Conservation (phyloP, 2,329 filamentous ascomycete species). For the Celoporthe dispersa region DNA sequence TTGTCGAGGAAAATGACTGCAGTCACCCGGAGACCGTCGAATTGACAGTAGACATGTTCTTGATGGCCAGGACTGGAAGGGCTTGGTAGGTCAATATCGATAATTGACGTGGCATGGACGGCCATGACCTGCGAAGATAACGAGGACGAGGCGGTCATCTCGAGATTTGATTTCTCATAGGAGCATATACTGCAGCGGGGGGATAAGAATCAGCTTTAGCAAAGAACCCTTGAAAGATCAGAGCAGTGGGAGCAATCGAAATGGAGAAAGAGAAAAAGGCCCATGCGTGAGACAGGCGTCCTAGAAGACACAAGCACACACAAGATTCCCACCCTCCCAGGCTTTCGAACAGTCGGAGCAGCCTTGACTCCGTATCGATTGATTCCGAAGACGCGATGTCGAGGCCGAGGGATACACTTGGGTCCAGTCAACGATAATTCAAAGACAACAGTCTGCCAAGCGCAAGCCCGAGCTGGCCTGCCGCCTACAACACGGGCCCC, state of each 20-base stretch:
- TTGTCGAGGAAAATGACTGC: background rate
- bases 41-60: background rate
- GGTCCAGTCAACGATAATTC: background rate
- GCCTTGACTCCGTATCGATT: background rate
- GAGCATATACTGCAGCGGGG: background rate
- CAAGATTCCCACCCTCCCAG: background rate
- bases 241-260: background rate
- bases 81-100: background rate
- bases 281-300: background rate
- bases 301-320: background rate
- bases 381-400: background rate
- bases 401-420: background rate
- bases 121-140: background rate
- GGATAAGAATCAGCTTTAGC: background rate
- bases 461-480: background rate
- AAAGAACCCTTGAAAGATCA: background rate
- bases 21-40: background rate
- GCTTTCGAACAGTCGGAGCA: background rate
- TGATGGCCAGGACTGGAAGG: background rate
- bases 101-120: background rate
- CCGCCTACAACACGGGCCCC: background rate
- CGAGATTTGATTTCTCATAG: background rate
- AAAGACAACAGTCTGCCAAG: background rate
- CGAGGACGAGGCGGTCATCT: background rate
- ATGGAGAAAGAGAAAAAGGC: background rate